A percentile compares a stretch with the other conserved stretches of the same genome.
phyloP scores from a whole-genome alignment of 176 grass and related monocot species.

The Phoenix dactylifera region DNA sequence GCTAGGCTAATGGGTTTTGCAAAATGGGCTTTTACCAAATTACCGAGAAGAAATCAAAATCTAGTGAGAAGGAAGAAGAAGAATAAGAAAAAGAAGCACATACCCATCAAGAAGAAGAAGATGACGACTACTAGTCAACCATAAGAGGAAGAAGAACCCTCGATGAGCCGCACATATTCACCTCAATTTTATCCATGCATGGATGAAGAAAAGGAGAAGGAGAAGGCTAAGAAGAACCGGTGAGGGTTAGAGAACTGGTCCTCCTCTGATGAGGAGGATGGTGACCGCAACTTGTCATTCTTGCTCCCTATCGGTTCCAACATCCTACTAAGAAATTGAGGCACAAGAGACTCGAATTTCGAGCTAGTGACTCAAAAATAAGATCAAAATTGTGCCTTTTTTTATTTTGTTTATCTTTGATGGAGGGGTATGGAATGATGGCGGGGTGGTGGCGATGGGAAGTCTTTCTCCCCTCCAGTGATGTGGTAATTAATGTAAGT shows the following conservation, averaged over 20 bases:
- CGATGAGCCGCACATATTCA: no score
- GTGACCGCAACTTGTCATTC: conserved; percentile 30
- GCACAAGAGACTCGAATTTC: neutral
- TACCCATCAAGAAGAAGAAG: no score
- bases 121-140: no score
- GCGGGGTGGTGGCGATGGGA: conserved; percentile 27
- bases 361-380: neutral
- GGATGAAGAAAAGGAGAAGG: no score
- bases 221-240: no score
- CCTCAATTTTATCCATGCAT: no score
- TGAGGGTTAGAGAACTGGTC: conserved; percentile 39
- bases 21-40: no score
- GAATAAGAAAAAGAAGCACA: no score
- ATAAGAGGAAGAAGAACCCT: no score
- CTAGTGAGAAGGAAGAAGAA: no score
- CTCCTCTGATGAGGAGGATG: conserved; percentile 44
- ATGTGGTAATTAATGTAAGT: conserved; percentile 10
- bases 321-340: conserved; percentile 32
- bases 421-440: conserved; percentile 40
- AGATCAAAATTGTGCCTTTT: neutral
- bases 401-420: conserved; percentile 33
- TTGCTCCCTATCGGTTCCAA: conserved; percentile 34
- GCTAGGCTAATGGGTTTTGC: no score
- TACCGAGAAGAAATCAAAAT: no score
- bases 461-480: conserved; percentile 26